Conservation (phyloP, 176 grass and related monocot species). For the Ensete glaucum region DNA sequence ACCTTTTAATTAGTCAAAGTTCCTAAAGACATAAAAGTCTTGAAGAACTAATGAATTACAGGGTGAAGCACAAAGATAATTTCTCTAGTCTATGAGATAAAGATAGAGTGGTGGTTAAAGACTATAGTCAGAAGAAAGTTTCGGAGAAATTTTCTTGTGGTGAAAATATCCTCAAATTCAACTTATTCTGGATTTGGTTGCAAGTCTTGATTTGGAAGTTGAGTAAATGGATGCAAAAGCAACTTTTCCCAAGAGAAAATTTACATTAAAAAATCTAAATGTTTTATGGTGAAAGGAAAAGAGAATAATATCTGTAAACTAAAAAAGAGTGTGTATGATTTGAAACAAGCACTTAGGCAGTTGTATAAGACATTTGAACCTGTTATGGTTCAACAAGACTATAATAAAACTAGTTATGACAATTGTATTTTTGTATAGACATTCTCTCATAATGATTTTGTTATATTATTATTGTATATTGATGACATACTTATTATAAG, state of each 20-base stretch:
- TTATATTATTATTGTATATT: no score
- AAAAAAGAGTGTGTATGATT: neutral
- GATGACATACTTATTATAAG: no score
- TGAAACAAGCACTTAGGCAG: neutral
- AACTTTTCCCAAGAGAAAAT: neutral
- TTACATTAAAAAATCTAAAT: neutral
- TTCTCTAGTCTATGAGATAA: neutral
- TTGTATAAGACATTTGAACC: no score
- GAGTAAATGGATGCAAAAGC: neutral
- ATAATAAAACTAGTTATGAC: no score
- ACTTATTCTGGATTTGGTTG: neutral
- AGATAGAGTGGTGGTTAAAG: neutral
- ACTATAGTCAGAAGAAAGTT: neutral
- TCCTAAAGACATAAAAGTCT: neutral
- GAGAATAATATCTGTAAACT: neutral
- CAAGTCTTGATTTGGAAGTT: neutral
- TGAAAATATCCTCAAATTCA: neutral
- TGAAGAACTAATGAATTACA: neutral
- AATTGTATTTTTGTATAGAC: no score
- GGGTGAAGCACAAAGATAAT: neutral
- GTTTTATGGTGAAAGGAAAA: neutral
- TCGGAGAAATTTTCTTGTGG: neutral
- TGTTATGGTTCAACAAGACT: no score
- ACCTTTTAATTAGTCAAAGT: neutral
- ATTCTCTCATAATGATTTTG: no score